A percentile compares a stretch with the other conserved stretches of the same genome.
These are phyloP conservation scores for Mycena sanguinolenta DNA, from an alignment of 768 basidiomycete species.

Conservation along the genomic window DNA sequence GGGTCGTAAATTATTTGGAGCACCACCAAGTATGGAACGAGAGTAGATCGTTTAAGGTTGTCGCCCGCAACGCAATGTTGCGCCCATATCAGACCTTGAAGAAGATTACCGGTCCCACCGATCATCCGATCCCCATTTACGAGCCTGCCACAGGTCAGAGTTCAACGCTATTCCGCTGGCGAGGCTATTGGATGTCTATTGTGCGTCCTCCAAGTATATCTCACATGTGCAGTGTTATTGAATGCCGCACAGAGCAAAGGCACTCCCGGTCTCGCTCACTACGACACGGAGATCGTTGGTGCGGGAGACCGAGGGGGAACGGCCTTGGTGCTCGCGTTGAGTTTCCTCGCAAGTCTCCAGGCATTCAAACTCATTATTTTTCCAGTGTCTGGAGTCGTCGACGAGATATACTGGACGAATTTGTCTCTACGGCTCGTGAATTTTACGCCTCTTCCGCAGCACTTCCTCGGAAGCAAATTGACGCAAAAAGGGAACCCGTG, in stretches of 20 bases:
- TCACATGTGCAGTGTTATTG: too few relatives aligned
- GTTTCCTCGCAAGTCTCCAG: too few relatives aligned
- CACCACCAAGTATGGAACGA: conserved; percentile 39
- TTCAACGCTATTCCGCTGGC: conserved; percentile 36
- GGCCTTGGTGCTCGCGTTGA: too few relatives aligned
- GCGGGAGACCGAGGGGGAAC: too few relatives aligned
- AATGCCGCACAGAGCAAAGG: too few relatives aligned
- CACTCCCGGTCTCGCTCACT: too few relatives aligned
- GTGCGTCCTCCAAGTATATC: too few relatives aligned
- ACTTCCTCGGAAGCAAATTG: conserved; percentile 33
- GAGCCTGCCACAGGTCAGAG: conserved; percentile 31
- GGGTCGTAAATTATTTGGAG: conserved; percentile 35
- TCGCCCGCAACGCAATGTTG: conserved; percentile 29
- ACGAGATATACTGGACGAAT: conserved; percentile 35
- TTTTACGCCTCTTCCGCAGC: conserved; percentile 20
- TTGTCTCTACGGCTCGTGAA: conserved; percentile 34
- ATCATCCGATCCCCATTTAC: conserved; percentile 28
- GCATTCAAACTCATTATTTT: too few relatives aligned
- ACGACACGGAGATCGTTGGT: too few relatives aligned
- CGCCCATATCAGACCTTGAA: conserved; percentile 33
- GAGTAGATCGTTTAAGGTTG: conserved; percentile 35
- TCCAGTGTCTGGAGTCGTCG: conserved; percentile 38
- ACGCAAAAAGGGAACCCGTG: too few relatives aligned
- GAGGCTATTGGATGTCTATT: too few relatives aligned
- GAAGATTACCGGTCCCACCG: conserved; percentile 26